A percentile compares a stretch with the other conserved stretches of the same genome.
Conservation (phyloP, 495 filamentous ascomycete genomes). For the Aspergillus conjunctus region DNA sequence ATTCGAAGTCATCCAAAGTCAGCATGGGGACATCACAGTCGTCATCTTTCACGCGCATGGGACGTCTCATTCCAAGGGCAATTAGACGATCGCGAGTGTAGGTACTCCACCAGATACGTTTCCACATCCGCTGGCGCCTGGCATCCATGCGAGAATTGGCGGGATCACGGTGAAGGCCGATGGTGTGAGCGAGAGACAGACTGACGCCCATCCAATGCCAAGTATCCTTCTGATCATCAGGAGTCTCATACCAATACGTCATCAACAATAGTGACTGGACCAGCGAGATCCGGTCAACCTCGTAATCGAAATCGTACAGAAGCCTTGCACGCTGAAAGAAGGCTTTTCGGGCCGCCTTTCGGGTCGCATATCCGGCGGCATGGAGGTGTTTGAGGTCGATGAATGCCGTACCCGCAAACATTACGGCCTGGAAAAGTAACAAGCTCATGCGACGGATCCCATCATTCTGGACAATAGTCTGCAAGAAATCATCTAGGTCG, state of each 20-base stretch:
- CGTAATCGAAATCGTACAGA: slow-evolving; percentile 86
- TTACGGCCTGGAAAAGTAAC: slow-evolving; percentile 77
- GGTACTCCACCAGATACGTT: slow-evolving; percentile 92
- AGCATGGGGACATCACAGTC: slow-evolving; percentile 91
- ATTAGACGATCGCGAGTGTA: slow-evolving; percentile 89
- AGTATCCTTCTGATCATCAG: slow-evolving; percentile 86
- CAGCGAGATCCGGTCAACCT: slow-evolving; percentile 77
- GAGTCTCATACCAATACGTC: slow-evolving; percentile 91
- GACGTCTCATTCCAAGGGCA: slow-evolving; percentile 85
- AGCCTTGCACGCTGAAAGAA: slow-evolving; percentile 78
- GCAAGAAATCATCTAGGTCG: slow-evolving; percentile 73
- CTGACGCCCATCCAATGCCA: slow-evolving; percentile 94
- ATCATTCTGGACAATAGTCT: slow-evolving; percentile 63
- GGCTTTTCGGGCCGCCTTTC: slow-evolving; percentile 73
- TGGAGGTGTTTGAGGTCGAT: slow-evolving; percentile 70
- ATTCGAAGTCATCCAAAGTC: slow-evolving; percentile 79
- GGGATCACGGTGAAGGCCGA: slow-evolving; percentile 81
- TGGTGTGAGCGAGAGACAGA: slow-evolving; percentile 79
- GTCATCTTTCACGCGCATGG: slow-evolving; percentile 84
- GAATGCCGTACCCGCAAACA: slow-evolving; percentile 80
- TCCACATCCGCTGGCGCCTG: slow-evolving; percentile 76
- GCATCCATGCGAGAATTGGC: slow-evolving; percentile 70
- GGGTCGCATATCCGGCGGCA: slow-evolving; percentile 66
- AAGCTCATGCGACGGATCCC: slow-evolving; percentile 72
- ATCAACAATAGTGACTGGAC: slow-evolving; percentile 82